These are phyloP conservation scores for Cubamyces sp. DNA, from an alignment of 768 basidiomycete species.

Conservation along the genomic window DNA sequence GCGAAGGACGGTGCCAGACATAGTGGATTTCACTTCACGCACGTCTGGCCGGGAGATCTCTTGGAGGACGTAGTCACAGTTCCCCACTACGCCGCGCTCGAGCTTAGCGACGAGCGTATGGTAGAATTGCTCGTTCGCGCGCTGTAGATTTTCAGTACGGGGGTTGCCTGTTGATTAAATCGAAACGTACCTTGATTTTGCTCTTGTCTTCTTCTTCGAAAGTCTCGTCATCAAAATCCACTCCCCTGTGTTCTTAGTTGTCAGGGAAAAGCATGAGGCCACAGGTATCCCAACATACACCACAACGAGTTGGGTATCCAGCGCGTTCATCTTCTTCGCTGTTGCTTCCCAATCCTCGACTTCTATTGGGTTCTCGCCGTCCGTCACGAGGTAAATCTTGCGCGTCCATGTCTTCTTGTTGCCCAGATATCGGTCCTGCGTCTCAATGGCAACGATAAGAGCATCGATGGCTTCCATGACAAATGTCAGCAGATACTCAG, in stretches of 20 bases:
- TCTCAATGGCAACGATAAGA: slow-evolving; percentile 83
- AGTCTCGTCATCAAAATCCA: slow-evolving; percentile 84
- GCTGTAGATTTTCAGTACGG: slow-evolving; percentile 43
- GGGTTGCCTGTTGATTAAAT: background rate
- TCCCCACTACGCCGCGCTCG: slow-evolving; percentile 59
- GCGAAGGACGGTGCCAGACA: slow-evolving; percentile 66
- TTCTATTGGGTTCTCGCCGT: slow-evolving; percentile 78
- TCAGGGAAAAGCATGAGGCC: background rate
- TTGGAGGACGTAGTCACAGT: slow-evolving; percentile 65
- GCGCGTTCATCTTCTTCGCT: slow-evolving; percentile 61
- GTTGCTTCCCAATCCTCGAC: slow-evolving; percentile 77
- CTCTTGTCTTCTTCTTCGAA: slow-evolving; percentile 73
- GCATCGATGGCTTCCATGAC: slow-evolving; percentile 72
- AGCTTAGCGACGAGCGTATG: slow-evolving; percentile 46
- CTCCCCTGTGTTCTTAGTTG: slow-evolving; percentile 55
- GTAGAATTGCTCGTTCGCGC: slow-evolving; percentile 78
- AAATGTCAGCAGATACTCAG: slow-evolving; percentile 1
- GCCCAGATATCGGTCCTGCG: slow-evolving; percentile 66
- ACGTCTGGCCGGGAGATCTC: slow-evolving; percentile 65
- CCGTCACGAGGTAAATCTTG: slow-evolving; percentile 83
- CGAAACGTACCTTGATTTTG: slow-evolving; percentile 62
- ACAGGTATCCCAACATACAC: slow-evolving; percentile 54
- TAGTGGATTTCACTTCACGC: slow-evolving; percentile 67
- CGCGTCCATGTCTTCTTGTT: slow-evolving; percentile 85
- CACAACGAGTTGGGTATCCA: slow-evolving; percentile 64